Evolutionary conservation across 257 asterid species (phyloP).

Genomic region (Leonotis leonurus): DNA sequence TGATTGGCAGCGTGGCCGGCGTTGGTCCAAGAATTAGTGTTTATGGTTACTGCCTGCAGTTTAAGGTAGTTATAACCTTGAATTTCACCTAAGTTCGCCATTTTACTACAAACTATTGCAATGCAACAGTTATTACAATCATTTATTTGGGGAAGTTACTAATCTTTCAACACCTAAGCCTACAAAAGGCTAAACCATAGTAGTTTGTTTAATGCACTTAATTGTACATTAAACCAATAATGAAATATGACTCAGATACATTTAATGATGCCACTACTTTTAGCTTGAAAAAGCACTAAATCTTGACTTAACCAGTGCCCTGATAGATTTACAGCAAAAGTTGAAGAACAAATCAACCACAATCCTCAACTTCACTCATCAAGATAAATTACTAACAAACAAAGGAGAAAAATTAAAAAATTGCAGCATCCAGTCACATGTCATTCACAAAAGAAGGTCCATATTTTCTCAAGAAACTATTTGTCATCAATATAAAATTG

Average conservation of each 20-base stretch:
- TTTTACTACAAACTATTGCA: not conserved
- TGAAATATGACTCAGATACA: not conserved
- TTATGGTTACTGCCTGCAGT: constrained; percentile 68
- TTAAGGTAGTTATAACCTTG: not conserved
- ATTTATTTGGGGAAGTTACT: too few species aligned
- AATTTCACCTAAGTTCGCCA: not conserved
- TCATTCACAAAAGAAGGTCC: too few species aligned
- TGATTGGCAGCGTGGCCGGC: constrained; percentile 84
- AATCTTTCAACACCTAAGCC: not conserved
- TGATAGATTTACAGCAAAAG: not conserved
- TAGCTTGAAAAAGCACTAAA: not conserved
- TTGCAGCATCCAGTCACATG: not conserved
- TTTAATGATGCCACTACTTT: not conserved
- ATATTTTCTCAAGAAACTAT: too few species aligned
- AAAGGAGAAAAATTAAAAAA: not conserved
- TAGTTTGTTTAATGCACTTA: not conserved
- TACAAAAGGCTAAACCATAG: not conserved
- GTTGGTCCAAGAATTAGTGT: constrained; percentile 62
- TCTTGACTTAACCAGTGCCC: not conserved
- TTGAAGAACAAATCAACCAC: not conserved
- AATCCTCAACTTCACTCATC: not conserved
- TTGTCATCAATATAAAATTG: too few species aligned
- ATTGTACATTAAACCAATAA: not conserved
- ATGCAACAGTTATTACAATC: not conserved
- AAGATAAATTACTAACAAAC: not conserved